phyloP scores from a whole-genome alignment of 2,329 filamentous ascomycete species.

The Pyrenochaeta sp. region DNA sequence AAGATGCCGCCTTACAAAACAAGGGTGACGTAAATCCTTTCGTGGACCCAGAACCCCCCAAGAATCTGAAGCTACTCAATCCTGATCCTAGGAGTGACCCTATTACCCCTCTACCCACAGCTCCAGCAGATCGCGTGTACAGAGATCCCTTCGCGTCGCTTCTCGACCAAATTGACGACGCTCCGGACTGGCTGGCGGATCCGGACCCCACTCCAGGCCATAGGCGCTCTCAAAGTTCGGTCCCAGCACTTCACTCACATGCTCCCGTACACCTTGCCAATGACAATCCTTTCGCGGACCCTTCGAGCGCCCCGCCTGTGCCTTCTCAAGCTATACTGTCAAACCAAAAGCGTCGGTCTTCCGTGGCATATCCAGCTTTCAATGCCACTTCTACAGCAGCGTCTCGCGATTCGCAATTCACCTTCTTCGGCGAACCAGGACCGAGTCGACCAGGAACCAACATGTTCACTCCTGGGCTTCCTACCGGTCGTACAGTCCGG shows the following conservation, averaged over 20 bases:
- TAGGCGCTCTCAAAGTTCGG: slow-evolving; percentile 38
- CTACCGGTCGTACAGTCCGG: slow-evolving; percentile 37
- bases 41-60: slow-evolving; percentile 33
- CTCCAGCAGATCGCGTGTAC: slow-evolving; percentile 26
- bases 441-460: slow-evolving; percentile 43
- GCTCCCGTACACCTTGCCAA: slow-evolving; percentile 36
- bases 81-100: slow-evolving; percentile 33
- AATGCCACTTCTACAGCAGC: slow-evolving; percentile 32
- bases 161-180: slow-evolving; percentile 35
- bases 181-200: slow-evolving; percentile 35
- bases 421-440: slow-evolving; percentile 46
- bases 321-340: slow-evolving; percentile 34
- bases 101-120: slow-evolving; percentile 37
- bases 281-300: slow-evolving; percentile 41
- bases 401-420: slow-evolving; percentile 38
- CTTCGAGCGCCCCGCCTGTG: slow-evolving; percentile 29
- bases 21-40: slow-evolving; percentile 36
- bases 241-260: slow-evolving; percentile 42
- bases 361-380: slow-evolving; percentile 35
- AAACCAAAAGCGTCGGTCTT: slow-evolving; percentile 31
- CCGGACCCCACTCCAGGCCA: slow-evolving; percentile 26
- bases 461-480: slow-evolving; percentile 27
- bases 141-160: slow-evolving; percentile 44
- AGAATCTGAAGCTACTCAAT: slow-evolving; percentile 34
- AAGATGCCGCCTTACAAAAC: slow-evolving; percentile 33